A percentile compares a stretch with the other conserved stretches of the same genome.
Evolutionary conservation across 805 yeast genomes (phyloP).

Genomic region (Wickerhamiella bombiphila): DNA sequence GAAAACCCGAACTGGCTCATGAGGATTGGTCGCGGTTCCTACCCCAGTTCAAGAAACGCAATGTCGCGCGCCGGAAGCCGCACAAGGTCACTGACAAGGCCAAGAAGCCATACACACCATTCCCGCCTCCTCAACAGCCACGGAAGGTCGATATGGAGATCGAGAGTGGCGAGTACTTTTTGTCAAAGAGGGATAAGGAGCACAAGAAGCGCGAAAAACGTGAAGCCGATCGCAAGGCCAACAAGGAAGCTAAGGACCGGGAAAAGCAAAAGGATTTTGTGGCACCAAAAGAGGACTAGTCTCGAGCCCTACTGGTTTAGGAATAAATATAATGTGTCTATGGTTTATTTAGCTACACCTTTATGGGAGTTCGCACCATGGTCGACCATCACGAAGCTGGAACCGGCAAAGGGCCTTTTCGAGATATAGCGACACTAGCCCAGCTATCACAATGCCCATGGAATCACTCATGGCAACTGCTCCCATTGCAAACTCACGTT

Average conservation of each 20-base stretch:
- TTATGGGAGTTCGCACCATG: slow-evolving; percentile 43
- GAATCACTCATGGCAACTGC: slow-evolving; percentile 75
- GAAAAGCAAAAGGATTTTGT: slow-evolving; percentile 66
- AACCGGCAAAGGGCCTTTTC: slow-evolving; percentile 59
- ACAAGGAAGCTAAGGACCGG: slow-evolving; percentile 44
- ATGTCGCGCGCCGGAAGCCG: slow-evolving; percentile 86
- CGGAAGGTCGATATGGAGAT: slow-evolving; percentile 94
- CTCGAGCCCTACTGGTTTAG: too few relatives aligned
- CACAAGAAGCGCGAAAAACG: slow-evolving; percentile 57
- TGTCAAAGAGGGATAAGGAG: slow-evolving; percentile 73
- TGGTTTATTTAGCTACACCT: slow-evolving; percentile 11
- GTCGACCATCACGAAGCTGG: slow-evolving; percentile 60
- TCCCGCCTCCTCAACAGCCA: slow-evolving; percentile 96
- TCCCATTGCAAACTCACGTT: slow-evolving; percentile 70
- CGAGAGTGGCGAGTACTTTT: slow-evolving; percentile 96
- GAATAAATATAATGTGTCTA: not conserved
- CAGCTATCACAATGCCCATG: slow-evolving; percentile 73
- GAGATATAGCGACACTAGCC: slow-evolving; percentile 53
- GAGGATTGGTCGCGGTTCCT: slow-evolving; percentile 96
- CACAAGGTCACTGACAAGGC: slow-evolving; percentile 38
- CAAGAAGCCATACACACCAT: slow-evolving; percentile 84
- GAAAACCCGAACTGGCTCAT: slow-evolving; percentile 85
- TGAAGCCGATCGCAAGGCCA: slow-evolving; percentile 61
- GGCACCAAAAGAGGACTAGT: slow-evolving; percentile 68
- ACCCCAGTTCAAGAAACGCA: slow-evolving; percentile 92